These are phyloP conservation scores for Acacia crassicarpa DNA, from an alignment of 306 rosid species.

Conservation along the genomic window DNA sequence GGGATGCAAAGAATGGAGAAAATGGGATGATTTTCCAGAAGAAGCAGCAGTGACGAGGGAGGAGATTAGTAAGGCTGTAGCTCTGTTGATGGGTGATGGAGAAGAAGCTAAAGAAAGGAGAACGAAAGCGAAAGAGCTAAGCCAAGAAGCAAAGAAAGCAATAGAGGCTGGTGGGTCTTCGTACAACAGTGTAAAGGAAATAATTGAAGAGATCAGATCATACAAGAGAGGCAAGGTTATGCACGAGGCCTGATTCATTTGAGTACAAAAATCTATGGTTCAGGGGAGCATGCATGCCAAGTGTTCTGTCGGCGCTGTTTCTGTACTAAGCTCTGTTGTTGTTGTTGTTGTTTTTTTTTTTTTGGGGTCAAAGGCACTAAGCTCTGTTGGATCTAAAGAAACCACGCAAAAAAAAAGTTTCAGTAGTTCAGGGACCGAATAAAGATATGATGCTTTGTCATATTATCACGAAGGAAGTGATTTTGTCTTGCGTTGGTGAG, in stretches of 20 bases:
- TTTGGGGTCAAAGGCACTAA: too few species aligned
- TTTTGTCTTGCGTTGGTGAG: too few species aligned
- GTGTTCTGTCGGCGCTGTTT: too few species aligned
- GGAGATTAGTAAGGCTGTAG: slow-evolving; percentile 24
- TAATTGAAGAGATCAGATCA: slow-evolving; percentile 24
- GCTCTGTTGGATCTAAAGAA: too few species aligned
- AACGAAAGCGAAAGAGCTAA: slow-evolving; percentile 1
- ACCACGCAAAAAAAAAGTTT: too few species aligned
- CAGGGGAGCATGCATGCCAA: too few species aligned
- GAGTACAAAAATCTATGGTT: too few species aligned
- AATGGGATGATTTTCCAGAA: slow-evolving; percentile 33
- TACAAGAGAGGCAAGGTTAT: neutral
- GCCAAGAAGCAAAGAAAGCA: slow-evolving; percentile 29
- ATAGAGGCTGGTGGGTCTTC: slow-evolving; percentile 40
- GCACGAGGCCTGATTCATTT: neutral
- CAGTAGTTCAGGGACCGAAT: too few species aligned
- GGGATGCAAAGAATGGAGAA: slow-evolving; percentile 35
- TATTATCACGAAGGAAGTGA: too few species aligned
- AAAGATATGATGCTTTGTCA: too few species aligned
- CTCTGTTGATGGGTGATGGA: slow-evolving; percentile 23
- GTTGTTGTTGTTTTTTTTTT: too few species aligned
- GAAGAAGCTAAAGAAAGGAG: slow-evolving; percentile 28
- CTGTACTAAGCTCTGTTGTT: too few species aligned
- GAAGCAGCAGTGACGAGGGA: slow-evolving; percentile 24
- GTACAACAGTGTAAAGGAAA: slow-evolving; percentile 10